Evolutionary conservation across 805 yeast genomes (phyloP).

Genomic region (Kodamaea fukazawae): DNA sequence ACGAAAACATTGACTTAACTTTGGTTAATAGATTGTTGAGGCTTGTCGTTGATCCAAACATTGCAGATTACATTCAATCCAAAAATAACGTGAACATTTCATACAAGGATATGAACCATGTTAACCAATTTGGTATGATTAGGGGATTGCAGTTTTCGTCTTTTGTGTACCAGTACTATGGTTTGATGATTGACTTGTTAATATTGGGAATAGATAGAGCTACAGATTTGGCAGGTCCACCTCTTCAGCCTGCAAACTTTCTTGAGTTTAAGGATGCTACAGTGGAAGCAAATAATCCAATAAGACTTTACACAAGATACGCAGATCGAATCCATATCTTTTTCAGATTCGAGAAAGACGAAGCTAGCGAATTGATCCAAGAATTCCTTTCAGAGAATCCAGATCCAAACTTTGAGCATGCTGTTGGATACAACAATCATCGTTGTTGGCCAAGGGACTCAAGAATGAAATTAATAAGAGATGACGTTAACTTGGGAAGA

Average conservation of each 20-base stretch:
- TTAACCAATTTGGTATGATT: slow-evolving; percentile 82
- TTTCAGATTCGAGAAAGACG: slow-evolving; percentile 70
- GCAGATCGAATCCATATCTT: slow-evolving; percentile 78
- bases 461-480: slow-evolving; percentile 86
- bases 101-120: slow-evolving; percentile 93
- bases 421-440: slow-evolving; percentile 81
- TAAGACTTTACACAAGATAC: slow-evolving; percentile 77
- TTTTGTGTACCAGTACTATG: slow-evolving; percentile 87
- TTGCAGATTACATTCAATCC: slow-evolving; percentile 93
- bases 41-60: slow-evolving; percentile 79
- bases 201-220: slow-evolving; percentile 87
- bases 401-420: slow-evolving; percentile 86
- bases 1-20: slow-evolving; percentile 88
- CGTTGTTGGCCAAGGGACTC: slow-evolving; percentile 94
- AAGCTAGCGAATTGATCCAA: slow-evolving; percentile 70
- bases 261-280: slow-evolving; percentile 61
- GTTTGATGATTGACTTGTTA: slow-evolving; percentile 76
- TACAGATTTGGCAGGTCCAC: slow-evolving; percentile 77
- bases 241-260: slow-evolving; percentile 70
- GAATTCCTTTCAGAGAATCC: slow-evolving; percentile 82
- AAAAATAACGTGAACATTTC: slow-evolving; percentile 80
- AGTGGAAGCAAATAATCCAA: slow-evolving; percentile 68
- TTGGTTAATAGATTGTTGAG: slow-evolving; percentile 77
- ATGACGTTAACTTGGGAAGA: slow-evolving; percentile 87
- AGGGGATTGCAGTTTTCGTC: slow-evolving; percentile 90